Percentiles rank a stretch among this genome's conserved stretches.
These are phyloP conservation scores for Aegle marmelos DNA, from an alignment of 345 rosid genomes.

Conservation along the genomic window DNA sequence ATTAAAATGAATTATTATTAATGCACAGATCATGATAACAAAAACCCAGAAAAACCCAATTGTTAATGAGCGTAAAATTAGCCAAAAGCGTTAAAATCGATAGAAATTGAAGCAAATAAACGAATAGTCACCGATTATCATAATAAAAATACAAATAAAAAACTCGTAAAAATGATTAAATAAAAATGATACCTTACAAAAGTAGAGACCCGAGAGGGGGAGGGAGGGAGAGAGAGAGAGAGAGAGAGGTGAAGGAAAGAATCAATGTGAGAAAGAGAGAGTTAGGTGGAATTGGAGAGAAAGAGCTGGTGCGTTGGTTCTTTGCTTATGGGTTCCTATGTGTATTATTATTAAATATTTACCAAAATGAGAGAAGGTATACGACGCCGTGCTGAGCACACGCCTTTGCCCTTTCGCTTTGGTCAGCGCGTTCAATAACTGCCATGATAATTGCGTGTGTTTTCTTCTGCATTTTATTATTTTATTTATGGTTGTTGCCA, in stretches of 20 bases:
- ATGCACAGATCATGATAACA: neutral
- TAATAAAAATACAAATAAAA: neutral
- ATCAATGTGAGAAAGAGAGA: conserved; percentile 8
- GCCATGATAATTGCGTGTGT: conserved; percentile 7
- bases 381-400: conserved; percentile 52
- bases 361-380: neutral
- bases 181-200: neutral
- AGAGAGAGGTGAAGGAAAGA: conserved; percentile 13
- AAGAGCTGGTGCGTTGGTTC: neutral
- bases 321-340: neutral
- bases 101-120: neutral
- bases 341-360: neutral
- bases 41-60: conserved; percentile 1
- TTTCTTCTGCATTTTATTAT: neutral
- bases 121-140: neutral
- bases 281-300: conserved; percentile 24
- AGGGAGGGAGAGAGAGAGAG: neutral
- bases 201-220: neutral
- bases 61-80: neutral
- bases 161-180: neutral
- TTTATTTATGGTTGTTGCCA: neutral
- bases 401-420: conserved; percentile 2
- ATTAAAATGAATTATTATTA: neutral
- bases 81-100: neutral
- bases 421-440: conserved; percentile 2